Conservation (phyloP, 2,329 filamentous ascomycete species). For the Claviceps capensis region DNA sequence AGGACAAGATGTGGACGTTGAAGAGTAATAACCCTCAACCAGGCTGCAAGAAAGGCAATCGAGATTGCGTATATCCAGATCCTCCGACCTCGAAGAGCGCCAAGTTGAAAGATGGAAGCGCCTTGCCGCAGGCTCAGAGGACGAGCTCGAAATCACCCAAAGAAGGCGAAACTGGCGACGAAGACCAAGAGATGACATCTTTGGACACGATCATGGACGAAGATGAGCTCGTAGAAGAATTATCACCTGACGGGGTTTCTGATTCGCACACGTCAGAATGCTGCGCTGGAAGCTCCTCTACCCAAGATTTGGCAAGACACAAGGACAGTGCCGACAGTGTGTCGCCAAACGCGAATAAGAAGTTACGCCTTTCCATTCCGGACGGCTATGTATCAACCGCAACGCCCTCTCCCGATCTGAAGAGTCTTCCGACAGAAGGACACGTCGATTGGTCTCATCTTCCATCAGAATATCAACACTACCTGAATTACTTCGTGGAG, state of each 20-base stretch:
- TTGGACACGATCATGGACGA: conserved; percentile 43
- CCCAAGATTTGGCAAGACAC: conserved; percentile 22
- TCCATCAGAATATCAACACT: conserved; percentile 58
- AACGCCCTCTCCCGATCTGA: conserved; percentile 15
- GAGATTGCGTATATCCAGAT: conserved; percentile 85
- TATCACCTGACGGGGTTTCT: conserved; percentile 8
- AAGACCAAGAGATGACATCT: conserved; percentile 24
- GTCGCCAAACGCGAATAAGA: conserved; percentile 36
- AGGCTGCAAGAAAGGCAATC: conserved; percentile 84
- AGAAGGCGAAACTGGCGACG: conserved; percentile 34
- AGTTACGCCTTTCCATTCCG: conserved; percentile 36
- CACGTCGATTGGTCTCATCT: conserved; percentile 42
- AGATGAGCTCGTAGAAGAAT: conserved; percentile 30
- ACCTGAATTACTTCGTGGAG: conserved; percentile 64
- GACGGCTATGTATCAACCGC: conserved; percentile 21
- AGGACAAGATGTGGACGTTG: background rate
- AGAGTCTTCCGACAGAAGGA: conserved; percentile 10
- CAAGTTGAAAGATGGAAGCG: conserved; percentile 24
- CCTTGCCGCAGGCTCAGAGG: conserved; percentile 26
- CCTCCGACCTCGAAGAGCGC: conserved; percentile 33
- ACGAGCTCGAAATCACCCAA: conserved; percentile 40
- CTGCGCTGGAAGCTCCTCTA: conserved; percentile 25
- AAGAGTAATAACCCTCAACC: conserved; percentile 1
- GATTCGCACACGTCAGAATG: conserved; percentile 10
- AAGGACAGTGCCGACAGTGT: conserved; percentile 37